Conservation (phyloP, 2,329 filamentous ascomycete genomes). For the Acarospora socialis region DNA sequence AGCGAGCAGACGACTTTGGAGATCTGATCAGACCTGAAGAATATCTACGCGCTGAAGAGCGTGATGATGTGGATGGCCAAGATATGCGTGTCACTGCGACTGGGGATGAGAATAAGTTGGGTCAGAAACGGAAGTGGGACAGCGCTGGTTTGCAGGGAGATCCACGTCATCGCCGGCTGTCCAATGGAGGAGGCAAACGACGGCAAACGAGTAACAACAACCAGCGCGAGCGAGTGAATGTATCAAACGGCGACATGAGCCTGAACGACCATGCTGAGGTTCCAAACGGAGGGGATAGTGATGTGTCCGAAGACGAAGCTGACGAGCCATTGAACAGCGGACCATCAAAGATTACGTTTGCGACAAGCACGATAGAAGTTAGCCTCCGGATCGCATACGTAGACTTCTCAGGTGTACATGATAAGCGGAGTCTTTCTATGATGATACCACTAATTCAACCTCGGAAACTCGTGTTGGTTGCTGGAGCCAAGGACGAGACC, state of each 20-base stretch:
- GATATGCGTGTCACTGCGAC: slow-evolving; percentile 41
- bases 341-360: slow-evolving; percentile 61
- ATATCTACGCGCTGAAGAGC: slow-evolving; percentile 82
- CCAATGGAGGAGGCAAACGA: slow-evolving; percentile 44
- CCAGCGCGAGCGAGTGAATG: slow-evolving; percentile 16
- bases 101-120: slow-evolving; percentile 48
- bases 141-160: slow-evolving; percentile 36
- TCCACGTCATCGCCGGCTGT: slow-evolving; percentile 11
- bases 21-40: slow-evolving; percentile 90
- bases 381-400: slow-evolving; percentile 71
- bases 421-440: slow-evolving; percentile 88
- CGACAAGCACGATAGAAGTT: slow-evolving; percentile 48
- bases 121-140: slow-evolving; percentile 91
- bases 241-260: slow-evolving; percentile 35
- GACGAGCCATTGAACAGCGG: slow-evolving; percentile 37
- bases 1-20: slow-evolving; percentile 78
- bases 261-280: slow-evolving; percentile 29
- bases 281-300: slow-evolving; percentile 43
- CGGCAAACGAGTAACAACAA: slow-evolving; percentile 33
- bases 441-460: slow-evolving; percentile 87
- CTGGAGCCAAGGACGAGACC: slow-evolving; percentile 68
- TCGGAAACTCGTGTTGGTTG: slow-evolving; percentile 84
- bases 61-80: slow-evolving; percentile 58
- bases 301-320: slow-evolving; percentile 42
- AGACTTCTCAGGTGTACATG: slow-evolving; percentile 84